These are phyloP conservation scores for Dryas drummondii DNA, from an alignment of 306 rosid species.

Conservation along the genomic window DNA sequence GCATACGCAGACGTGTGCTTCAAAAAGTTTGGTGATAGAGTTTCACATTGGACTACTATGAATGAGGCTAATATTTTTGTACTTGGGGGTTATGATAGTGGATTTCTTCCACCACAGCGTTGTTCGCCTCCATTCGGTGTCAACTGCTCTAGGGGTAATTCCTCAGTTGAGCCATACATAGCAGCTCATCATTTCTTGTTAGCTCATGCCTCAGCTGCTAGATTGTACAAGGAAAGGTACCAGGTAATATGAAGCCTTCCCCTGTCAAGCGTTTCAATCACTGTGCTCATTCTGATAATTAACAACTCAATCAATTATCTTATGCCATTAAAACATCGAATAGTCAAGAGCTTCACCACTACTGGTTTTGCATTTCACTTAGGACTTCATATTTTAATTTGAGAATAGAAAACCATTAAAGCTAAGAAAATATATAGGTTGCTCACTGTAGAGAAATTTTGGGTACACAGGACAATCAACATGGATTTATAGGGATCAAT, in stretches of 20 bases:
- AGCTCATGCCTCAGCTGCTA: constrained; percentile 62
- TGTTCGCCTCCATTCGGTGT: constrained; percentile 63
- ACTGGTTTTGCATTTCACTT: too few species aligned
- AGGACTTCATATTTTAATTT: too few species aligned
- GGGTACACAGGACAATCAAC: constrained; percentile 56
- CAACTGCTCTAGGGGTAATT: constrained; percentile 48
- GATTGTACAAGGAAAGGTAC: constrained; percentile 49
- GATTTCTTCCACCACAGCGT: constrained; percentile 47
- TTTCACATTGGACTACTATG: constrained; percentile 56
- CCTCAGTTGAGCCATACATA: constrained; percentile 61
- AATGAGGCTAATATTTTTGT: constrained; percentile 62
- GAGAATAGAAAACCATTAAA: neutral
- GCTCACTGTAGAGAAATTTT: neutral
- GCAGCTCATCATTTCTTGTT: constrained; percentile 59
- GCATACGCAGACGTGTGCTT: constrained; percentile 66
- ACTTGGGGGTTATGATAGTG: constrained; percentile 43
- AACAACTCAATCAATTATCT: neutral
- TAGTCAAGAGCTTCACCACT: too few species aligned
- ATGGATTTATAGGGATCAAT: constrained; percentile 51
- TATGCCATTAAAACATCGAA: too few species aligned
- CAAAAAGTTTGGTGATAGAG: constrained; percentile 74
- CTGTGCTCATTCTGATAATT: too few species aligned
- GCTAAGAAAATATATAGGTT: neutral
- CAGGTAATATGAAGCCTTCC: constrained; percentile 29
- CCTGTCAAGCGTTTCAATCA: too few species aligned